Evolutionary conservation across 2,329 filamentous ascomycete species (phyloP), one percentile per base, ranked within the genome.

Genomic region (Neonectria sp.): DNA sequence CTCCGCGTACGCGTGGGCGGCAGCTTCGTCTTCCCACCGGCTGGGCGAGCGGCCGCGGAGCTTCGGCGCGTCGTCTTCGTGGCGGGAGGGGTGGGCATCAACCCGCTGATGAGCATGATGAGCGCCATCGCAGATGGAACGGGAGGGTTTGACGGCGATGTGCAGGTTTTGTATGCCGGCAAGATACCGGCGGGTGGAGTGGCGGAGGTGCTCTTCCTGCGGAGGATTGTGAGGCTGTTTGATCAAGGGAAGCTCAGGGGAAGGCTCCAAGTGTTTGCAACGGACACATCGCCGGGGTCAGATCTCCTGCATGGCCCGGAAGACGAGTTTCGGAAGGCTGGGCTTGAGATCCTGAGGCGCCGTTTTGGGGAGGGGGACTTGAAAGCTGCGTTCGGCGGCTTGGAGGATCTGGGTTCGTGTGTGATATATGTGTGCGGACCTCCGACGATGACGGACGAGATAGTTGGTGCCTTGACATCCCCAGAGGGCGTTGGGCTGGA

Each of bases 11-110:
- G 94, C 33, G 89, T 96, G 2, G 95, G 95, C 1, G 95, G 95
- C 0, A 91, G 89, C 72, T 97, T 97, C 75, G 86, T 92, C 4
- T 97, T 91, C 84, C 95, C 95, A 0, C 93, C 92, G 0, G 13
- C 79, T 80, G 24, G 68, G 84, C 24, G 87, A 37, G 6, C 51
- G 7, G 80, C 86, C 55, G 67, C 79, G 5, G 51, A 57, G 13
- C 55, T 83, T 92, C 48, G 84, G 85, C 49, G 88, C 60, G 85
- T 92, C 6, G 88, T 97, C 4, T 91, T 97, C 68, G 85, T 97
- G 15, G 94, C 93, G 0, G 94, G 93, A 1, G 94, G 94, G 1
- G 91, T 97, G 25, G 94, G 94, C 0, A 91, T 97, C 63, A 97
- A 97, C 74, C 93, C 93, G 0, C 82, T 95, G 6, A 88, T 94